Base-by-base conservation (phyloP, 768 basidiomycete species). In the Termitomyces eurrhizus region DNA sequence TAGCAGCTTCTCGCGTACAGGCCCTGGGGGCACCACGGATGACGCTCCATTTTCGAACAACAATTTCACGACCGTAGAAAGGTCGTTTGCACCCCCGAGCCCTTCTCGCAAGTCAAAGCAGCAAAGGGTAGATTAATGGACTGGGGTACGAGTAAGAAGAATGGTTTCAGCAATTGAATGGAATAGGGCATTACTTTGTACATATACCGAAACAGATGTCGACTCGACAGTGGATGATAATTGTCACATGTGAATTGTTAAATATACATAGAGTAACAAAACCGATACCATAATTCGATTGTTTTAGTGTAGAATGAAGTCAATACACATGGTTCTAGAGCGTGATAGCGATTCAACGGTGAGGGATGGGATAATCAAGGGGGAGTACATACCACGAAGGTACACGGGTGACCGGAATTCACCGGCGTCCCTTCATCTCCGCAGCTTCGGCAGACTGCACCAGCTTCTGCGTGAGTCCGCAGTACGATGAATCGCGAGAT, bases 21-120 rank as follows among this genome's bases (percentile, higher is more conserved):
- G 62, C 2, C 63, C 24, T 11, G 66, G 62, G 2, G 62, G 59
- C n/a, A 59, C 64, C 1, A 41, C 59, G 18, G 61, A 57, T 12
- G 50, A 65, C 2, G 69, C 71, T 14, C 68, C 68, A 4, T 29
- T 29, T 29, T 2, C 2, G 29, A 29, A 2, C 29, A 29, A 29
- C 4, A 2, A 29, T 29, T 29, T 85, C 36, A 83, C 77, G 36
- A 77, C 79, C 0, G 81, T 85, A 6, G 67, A 78, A 1, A 69
- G 71, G 14, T 64, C 69, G 33, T 81, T 64, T 64, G 72, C 65
- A 26, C 74, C n/a, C n/a, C n/a, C n/a, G n/a, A n/a, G n/a, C n/a
- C n/a, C n/a, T n/a, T n/a, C 41, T n/a, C 53, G 32, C 14, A 42
- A 41, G 60, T 57, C 62, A 62, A 58, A 56, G 33, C 41, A 41